Base-by-base conservation (phyloP, 768 basidiomycete species). In the Dioszegia aurantiaca region DNA sequence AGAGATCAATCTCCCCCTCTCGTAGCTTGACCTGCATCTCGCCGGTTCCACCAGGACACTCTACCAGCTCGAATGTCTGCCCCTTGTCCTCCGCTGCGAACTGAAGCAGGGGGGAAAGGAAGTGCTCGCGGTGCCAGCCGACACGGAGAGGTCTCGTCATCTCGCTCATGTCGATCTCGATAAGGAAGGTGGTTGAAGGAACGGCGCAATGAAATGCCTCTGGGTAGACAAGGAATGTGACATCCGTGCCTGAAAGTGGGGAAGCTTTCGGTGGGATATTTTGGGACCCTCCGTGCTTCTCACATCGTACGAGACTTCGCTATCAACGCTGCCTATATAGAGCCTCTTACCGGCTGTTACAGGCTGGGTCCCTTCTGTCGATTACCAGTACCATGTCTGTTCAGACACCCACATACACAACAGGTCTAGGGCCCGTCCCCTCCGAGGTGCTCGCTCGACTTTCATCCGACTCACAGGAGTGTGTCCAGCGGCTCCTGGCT, bases 51-150 rank as follows among this genome's bases (percentile, higher is more conserved):
- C 77, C 75, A 9, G 92, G 92, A 75, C 92, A 95, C 78, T 90
- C 89, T 16, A 93, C 84, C 6, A 97, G 81, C 4, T 82, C 84
- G 73, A 97, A 90, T 0, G 88, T 87, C 73, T 83, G 78, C 4
- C 83, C 84, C 14, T 55, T 55, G 21, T 81, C 78, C 67, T 94
- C 89, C 23, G 83, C 84, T 1, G 86, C 85, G 68, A 86, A 89
- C 72, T 94, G 92, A 2, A 98, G 83, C 16, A 99, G 80, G 0
- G 94, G 94, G 0, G 89, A 88, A 16, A 88, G 89, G 78, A 97
- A 97, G 75, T 95, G 92, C 44, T 76, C 75, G 3, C 75, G 58
- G 56, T 76, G 75, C 73, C 73, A 76, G n/a, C 71, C 75, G 12
- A 76, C 67, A 57, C 68, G 51, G 28, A 76, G 67, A 27, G 64